These are phyloP conservation scores for Ophiostoma tasmaniense DNA, from an alignment of 2,329 filamentous ascomycete species.

Conservation along the genomic window DNA sequence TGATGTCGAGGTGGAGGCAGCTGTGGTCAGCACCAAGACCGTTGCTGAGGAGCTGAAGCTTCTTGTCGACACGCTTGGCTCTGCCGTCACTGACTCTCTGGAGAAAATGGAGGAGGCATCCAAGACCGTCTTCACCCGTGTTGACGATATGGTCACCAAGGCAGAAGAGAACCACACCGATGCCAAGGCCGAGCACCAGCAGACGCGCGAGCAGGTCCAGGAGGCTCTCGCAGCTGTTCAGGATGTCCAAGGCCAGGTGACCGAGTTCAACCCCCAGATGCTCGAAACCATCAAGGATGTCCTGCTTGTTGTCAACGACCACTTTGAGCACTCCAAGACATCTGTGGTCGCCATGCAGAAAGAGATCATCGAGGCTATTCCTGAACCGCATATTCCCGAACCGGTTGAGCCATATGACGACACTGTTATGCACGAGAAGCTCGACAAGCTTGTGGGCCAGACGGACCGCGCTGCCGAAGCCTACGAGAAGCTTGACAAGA, in stretches of 20 bases:
- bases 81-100: constrained; percentile 69
- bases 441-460: constrained; percentile 53
- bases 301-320: constrained; percentile 70
- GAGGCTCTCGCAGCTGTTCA: constrained; percentile 66
- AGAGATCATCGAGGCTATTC: constrained; percentile 54
- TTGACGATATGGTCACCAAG: constrained; percentile 69
- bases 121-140: constrained; percentile 73
- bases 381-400: constrained; percentile 50
- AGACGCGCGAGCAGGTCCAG: constrained; percentile 72
- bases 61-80: constrained; percentile 76
- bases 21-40: constrained; percentile 65
- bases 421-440: constrained; percentile 48
- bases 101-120: constrained; percentile 84
- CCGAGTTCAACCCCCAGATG: constrained; percentile 81
- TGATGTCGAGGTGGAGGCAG: constrained; percentile 62
- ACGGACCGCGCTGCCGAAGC: constrained; percentile 59
- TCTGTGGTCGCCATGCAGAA: constrained; percentile 48
- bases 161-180: constrained; percentile 68
- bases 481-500: constrained; percentile 65
- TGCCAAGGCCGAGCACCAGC: constrained; percentile 68
- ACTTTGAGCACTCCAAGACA: constrained; percentile 79
- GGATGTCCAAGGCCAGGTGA: constrained; percentile 67
- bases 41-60: constrained; percentile 81
- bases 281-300: constrained; percentile 80
- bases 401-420: constrained; percentile 59